phyloP scores from a whole-genome alignment of 1,284 basidiomycete genomes.

The Ganoderma boninense region DNA sequence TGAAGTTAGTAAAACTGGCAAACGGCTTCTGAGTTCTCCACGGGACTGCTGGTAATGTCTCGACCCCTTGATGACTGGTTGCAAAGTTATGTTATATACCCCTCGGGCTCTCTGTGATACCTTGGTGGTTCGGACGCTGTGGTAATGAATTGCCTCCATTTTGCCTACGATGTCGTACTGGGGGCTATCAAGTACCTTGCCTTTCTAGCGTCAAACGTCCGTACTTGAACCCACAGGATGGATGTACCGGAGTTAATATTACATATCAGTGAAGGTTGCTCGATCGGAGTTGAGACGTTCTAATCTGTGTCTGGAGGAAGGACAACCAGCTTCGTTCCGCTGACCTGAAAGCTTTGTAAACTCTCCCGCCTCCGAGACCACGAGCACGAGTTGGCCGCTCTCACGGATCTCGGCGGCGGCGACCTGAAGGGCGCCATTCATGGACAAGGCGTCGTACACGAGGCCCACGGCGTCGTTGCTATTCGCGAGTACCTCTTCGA shows the following conservation, averaged over 20 bases:
- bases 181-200: not conserved
- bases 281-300: not conserved
- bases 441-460: constrained; percentile 38
- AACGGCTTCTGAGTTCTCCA: not conserved
- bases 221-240: no score
- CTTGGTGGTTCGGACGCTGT: not conserved
- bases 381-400: constrained; percentile 32
- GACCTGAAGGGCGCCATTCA: constrained; percentile 28
- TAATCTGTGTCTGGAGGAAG: constrained; percentile 51
- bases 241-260: no score
- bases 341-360: constrained; percentile 52
- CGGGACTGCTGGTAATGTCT: not conserved
- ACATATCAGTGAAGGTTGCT: no score
- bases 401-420: constrained; percentile 36
- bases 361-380: constrained; percentile 19
- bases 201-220: no score
- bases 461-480: constrained; percentile 25
- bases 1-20: not conserved
- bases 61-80: not conserved
- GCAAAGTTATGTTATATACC: not conserved
- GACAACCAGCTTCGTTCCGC: constrained; percentile 57
- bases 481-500: constrained; percentile 22
- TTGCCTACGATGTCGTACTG: no score
- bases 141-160: not conserved
- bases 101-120: not conserved